Percentiles rank a stretch among this genome's conserved stretches.
These are phyloP conservation scores for Ophiocytium majus DNA, from an alignment of 352 stramenopile genomes.

Conservation along the genomic window DNA sequence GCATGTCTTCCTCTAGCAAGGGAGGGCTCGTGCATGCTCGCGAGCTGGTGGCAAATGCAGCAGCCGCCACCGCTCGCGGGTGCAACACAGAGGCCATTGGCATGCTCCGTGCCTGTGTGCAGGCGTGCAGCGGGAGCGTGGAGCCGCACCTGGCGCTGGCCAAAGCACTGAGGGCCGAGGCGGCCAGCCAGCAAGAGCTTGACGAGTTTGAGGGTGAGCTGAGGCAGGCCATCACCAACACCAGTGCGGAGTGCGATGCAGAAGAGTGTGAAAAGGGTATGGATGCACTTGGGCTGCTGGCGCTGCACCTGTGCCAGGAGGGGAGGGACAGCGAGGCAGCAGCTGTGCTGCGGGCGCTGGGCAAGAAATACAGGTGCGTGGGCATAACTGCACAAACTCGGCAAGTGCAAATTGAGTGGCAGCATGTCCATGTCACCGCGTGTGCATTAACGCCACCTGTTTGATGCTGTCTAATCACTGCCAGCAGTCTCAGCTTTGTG, in stretches of 20 bases:
- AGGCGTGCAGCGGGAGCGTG: neutral
- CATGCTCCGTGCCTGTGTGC: too few relatives aligned
- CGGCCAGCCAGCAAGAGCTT: neutral
- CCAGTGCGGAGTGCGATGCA: neutral
- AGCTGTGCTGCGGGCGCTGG: neutral
- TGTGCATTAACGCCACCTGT: too few relatives aligned
- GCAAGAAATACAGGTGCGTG: conserved; percentile 12
- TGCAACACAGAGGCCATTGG: too few relatives aligned
- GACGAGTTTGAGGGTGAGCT: neutral
- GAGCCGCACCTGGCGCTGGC: neutral
- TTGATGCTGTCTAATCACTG: too few relatives aligned
- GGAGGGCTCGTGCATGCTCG: too few relatives aligned
- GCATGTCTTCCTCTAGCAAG: too few relatives aligned
- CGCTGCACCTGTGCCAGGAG: conserved; percentile 5
- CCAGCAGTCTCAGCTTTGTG: too few relatives aligned
- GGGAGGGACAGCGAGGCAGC: neutral
- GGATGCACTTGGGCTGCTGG: neutral
- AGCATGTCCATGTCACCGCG: too few relatives aligned
- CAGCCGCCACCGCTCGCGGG: too few relatives aligned
- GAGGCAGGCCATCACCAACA: neutral
- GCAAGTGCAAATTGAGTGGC: too few relatives aligned
- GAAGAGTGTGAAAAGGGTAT: neutral
- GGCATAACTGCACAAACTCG: too few relatives aligned
- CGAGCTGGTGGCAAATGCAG: too few relatives aligned
- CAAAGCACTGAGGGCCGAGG: neutral